Base-by-base conservation (phyloP, 2,329 filamentous ascomycete genomes). In the Xylariaceae sp. region DNA sequence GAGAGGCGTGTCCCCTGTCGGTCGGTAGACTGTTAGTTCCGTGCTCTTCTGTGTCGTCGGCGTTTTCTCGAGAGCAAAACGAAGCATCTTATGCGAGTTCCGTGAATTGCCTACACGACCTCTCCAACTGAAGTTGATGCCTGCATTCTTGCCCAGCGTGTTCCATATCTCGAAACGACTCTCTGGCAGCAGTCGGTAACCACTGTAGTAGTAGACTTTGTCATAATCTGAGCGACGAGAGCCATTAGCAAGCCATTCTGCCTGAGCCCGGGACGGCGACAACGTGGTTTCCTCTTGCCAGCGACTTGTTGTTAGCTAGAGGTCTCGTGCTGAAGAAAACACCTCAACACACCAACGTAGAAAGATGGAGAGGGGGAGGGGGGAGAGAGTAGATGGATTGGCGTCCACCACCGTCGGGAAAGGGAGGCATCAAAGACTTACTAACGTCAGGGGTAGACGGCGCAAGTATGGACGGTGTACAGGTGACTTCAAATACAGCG, bases 1-100 rank as follows among this genome's bases (percentile, higher is more conserved):
- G 40, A 54, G 53, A 34, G 59, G 59, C 9, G 39, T 29, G 44
- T 46, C 39, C 19, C 9, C 26, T 4, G 31, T 46, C 11, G 51
- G 49, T 4, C 35, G 47, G 27, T 54, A 55, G 32, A 42, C 19
- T 42, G 54, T 50, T 30, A 62, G 50, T 41, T 54, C 50, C 2
- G 54, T 56, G 69, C 65, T 60, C 55, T 65, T 51, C 48, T 61
- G 43, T 56, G 60, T 59, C 0, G 63, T 65, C 4, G 66, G 63
- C 12, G 55, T 45, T 39, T 58, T 50, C 37, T 68, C 65, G 19
- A 74, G 68, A 6, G 73, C 71, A 26, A 76, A 69, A 11, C 74
- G 70, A 26, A 78, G 65, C n/a, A 80, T 72, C 58, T 74, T 73
- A 66, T 80, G 78, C 1, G 73, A 72, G 57, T 71, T 68, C 40